These are phyloP conservation scores for Pleurotus tuoliensis DNA, from an alignment of 768 basidiomycete genomes.

Conservation along the genomic window DNA sequence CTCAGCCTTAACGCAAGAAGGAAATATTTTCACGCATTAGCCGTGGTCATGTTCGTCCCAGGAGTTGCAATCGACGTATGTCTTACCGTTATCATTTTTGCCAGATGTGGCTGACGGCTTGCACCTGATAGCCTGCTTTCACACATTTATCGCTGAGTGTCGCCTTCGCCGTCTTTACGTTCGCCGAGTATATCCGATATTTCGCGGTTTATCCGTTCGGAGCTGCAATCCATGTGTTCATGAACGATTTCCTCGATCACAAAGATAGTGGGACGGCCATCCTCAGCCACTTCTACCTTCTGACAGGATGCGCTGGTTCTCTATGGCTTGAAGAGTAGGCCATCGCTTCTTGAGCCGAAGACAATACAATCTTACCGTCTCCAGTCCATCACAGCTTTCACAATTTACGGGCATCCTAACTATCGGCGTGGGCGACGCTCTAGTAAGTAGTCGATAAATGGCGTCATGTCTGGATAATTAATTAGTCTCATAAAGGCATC, in stretches of 20 bases:
- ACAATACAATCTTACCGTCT: background rate
- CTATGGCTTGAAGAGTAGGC: slow-evolving; percentile 94
- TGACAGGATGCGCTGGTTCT: slow-evolving; percentile 92
- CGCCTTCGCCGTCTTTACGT: slow-evolving; percentile 92
- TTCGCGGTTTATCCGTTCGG: slow-evolving; percentile 98
- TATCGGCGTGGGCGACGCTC: slow-evolving; percentile 89
- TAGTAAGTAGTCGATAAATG: slow-evolving; percentile 47
- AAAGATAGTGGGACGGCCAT: slow-evolving; percentile 96
- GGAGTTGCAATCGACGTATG: slow-evolving; percentile 90
- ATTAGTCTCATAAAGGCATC: slow-evolving; percentile 61
- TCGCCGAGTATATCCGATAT: slow-evolving; percentile 96
- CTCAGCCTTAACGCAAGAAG: slow-evolving; percentile 87
- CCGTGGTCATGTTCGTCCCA: slow-evolving; percentile 95
- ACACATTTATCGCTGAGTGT: slow-evolving; percentile 92
- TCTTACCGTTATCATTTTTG: slow-evolving; percentile 14
- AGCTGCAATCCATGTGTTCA: slow-evolving; percentile 88
- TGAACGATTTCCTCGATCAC: slow-evolving; percentile 95
- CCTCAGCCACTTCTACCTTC: slow-evolving; percentile 93
- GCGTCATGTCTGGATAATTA: background rate
- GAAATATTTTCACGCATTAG: slow-evolving; percentile 95
- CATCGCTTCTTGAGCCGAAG: slow-evolving; percentile 4
- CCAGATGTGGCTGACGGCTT: slow-evolving; percentile 12
- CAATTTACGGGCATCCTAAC: slow-evolving; percentile 85
- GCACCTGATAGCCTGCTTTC: slow-evolving; percentile 77
- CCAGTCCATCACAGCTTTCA: slow-evolving; percentile 39